phyloP scores from a whole-genome alignment of 768 basidiomycete species.

The Heimioporus sp. region DNA sequence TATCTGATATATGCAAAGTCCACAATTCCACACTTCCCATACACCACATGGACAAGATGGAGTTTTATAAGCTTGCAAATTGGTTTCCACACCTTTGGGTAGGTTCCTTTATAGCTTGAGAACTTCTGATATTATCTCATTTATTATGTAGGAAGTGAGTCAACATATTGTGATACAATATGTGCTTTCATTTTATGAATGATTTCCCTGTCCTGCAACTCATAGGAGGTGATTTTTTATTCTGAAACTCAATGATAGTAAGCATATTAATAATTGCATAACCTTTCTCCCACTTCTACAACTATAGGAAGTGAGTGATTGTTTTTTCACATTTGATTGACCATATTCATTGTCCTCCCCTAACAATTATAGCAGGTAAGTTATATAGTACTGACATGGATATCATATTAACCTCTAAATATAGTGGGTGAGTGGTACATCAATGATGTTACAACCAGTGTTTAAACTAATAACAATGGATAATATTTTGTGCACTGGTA shows the following conservation, averaged over 20 bases:
- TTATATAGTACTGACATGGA: background rate
- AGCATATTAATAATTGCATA: background rate
- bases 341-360: background rate
- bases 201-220: background rate
- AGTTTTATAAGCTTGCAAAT: background rate
- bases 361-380: background rate
- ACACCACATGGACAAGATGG: rapidly evolving
- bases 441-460: background rate
- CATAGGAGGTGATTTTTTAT: background rate
- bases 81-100: slow-evolving; percentile 5
- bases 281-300: background rate
- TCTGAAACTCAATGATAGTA: background rate
- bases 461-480: background rate
- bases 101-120: background rate
- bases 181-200: background rate
- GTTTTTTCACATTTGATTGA: background rate
- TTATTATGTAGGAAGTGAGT: background rate
- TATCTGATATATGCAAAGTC: background rate
- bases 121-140: too few species aligned
- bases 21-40: background rate
- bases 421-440: background rate
- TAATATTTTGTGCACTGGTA: background rate
- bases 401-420: too few species aligned
- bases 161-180: background rate
- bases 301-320: background rate